Conservation (phyloP, 805 yeast species). For the Candida rishiriensis region DNA sequence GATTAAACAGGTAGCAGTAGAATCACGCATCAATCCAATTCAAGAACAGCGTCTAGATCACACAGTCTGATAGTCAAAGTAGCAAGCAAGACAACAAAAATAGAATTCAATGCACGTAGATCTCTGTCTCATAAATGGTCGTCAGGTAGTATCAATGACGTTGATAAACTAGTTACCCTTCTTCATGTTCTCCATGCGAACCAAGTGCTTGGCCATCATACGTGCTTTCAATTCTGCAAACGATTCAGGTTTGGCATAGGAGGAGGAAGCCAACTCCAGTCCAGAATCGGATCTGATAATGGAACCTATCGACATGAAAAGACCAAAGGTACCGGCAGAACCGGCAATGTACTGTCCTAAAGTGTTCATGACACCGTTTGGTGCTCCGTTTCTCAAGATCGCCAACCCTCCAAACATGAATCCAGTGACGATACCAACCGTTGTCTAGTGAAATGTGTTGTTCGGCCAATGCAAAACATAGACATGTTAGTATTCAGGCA, state of each 20-base stretch:
- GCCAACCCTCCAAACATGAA: conserved; percentile 92
- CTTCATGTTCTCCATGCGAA: conserved; percentile 26
- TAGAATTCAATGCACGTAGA: too few relatives aligned
- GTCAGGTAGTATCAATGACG: too few relatives aligned
- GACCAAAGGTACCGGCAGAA: conserved; percentile 93
- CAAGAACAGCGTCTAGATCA: too few relatives aligned
- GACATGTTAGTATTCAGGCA: conserved; percentile 12
- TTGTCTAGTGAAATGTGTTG: conserved; percentile 32
- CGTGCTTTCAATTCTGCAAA: conserved; percentile 37
- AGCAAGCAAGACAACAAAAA: too few relatives aligned
- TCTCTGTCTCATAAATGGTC: too few relatives aligned
- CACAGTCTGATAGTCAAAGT: too few relatives aligned
- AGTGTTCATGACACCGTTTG: conserved; percentile 94
- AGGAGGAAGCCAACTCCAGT: conserved; percentile 8
- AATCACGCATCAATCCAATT: too few relatives aligned
- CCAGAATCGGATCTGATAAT: conserved; percentile 73
- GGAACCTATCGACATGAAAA: conserved; percentile 95
- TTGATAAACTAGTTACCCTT: conserved; percentile 4
- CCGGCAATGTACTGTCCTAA: conserved; percentile 95
- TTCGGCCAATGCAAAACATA: neutral
- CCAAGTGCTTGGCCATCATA: conserved; percentile 38
- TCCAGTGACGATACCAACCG: conserved; percentile 93
- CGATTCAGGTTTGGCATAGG: conserved; percentile 23
- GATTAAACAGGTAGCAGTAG: too few relatives aligned
- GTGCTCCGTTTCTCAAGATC: conserved; percentile 91